phyloP scores from a whole-genome alignment of 2,329 filamentous ascomycete species.

The Trichophyton verrucosum region DNA sequence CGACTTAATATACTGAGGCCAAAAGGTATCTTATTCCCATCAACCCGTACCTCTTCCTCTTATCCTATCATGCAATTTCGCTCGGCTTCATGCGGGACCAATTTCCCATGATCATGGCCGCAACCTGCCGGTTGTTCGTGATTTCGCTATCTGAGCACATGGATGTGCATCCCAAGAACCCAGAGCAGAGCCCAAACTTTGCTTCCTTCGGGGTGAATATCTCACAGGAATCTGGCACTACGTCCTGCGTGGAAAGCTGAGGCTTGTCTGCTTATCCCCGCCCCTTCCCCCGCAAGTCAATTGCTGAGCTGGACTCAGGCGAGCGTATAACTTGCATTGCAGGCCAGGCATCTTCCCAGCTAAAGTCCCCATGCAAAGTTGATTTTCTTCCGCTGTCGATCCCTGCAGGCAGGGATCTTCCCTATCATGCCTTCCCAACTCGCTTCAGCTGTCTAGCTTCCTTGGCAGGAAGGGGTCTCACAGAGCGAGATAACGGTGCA shows the following conservation, averaged over 20 bases:
- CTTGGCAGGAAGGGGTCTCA: not conserved
- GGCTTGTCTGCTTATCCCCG: not conserved
- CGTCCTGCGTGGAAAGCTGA: not conserved
- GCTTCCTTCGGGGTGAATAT: not conserved
- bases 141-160: not conserved
- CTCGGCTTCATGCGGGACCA: not conserved
- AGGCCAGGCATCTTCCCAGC: not conserved
- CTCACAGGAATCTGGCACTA: not conserved
- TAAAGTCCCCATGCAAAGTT: not conserved
- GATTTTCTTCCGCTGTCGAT: not conserved
- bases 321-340: not conserved
- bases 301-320: not conserved
- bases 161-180: not conserved
- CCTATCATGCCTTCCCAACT: not conserved
- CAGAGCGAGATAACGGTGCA: not conserved
- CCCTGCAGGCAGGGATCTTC: not conserved
- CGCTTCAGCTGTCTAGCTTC: not conserved
- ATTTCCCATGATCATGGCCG: not conserved
- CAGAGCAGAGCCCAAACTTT: not conserved
- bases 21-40: not conserved
- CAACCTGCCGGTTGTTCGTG: not conserved
- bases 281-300: conserved; percentile 1
- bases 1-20: not conserved
- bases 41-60: not conserved
- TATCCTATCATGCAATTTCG: not conserved